Conservation (phyloP, 768 basidiomycete species). For the Leccinum disarticulatum region DNA sequence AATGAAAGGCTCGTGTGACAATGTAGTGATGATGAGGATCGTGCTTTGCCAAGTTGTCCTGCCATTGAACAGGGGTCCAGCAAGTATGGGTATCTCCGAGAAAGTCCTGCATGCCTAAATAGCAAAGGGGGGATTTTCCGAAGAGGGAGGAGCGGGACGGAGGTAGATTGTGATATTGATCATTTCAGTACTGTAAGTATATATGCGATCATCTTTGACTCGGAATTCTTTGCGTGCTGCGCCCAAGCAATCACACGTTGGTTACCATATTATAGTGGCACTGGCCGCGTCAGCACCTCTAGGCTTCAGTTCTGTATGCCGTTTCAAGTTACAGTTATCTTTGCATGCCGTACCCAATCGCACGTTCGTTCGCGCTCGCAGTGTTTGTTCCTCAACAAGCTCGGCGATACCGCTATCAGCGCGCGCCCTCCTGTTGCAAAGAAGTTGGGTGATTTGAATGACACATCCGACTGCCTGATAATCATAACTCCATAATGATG, state of each 20-base stretch:
- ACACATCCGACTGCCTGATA: neutral
- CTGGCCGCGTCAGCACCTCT: no score
- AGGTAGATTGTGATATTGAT: no score
- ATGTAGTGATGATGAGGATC: neutral
- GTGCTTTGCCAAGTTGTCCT: neutral
- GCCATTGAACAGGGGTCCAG: neutral
- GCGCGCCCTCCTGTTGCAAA: no score
- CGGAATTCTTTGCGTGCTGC: neutral
- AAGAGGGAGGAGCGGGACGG: neutral
- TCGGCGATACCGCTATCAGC: neutral
- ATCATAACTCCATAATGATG: neutral
- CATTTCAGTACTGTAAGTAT: neutral
- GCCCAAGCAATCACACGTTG: neutral
- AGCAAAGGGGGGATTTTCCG: neutral
- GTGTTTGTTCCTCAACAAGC: neutral
- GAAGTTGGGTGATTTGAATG: neutral
- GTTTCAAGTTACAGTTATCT: no score
- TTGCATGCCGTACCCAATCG: no score
- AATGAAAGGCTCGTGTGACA: neutral
- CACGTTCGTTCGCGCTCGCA: no score
- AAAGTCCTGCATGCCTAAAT: neutral
- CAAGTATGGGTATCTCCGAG: neutral
- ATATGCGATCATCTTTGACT: neutral
- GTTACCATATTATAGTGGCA: neutral
- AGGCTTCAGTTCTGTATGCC: no score